Conservation (phyloP, 2,329 filamentous ascomycete genomes). For the Scedosporium dehoogii region DNA sequence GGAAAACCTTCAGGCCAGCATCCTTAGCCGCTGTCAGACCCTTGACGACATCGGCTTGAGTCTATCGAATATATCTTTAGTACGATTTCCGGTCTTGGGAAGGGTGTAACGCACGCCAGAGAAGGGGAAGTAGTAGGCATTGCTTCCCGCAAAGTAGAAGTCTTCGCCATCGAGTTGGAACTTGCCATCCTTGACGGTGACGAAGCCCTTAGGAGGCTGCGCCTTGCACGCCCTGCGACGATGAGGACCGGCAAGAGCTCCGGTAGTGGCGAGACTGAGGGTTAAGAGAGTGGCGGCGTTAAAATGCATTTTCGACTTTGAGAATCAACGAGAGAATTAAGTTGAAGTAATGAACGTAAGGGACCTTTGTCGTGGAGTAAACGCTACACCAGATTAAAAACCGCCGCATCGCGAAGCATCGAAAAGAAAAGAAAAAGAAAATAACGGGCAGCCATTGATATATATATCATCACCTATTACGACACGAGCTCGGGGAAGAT, state of each 20-base stretch:
- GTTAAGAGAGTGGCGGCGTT: neutral
- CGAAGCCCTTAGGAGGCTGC: constrained; percentile 25
- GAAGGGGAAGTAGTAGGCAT: constrained; percentile 48
- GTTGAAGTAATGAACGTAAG: neutral
- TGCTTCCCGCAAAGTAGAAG: constrained; percentile 47
- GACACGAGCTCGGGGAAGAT: neutral
- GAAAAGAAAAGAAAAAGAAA: neutral
- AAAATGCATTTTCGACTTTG: neutral
- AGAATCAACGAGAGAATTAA: neutral
- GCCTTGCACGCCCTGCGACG: neutral
- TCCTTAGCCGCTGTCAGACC: constrained; percentile 34
- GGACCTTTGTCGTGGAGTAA: neutral
- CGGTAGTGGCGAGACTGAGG: constrained; percentile 2
- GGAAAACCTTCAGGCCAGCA: constrained; percentile 41
- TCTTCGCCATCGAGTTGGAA: constrained; percentile 44
- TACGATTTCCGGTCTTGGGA: neutral
- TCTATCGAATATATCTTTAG: constrained; percentile 19
- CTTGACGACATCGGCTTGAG: constrained; percentile 34
- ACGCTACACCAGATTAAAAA: neutral
- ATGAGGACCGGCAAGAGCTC: constrained; percentile 1
- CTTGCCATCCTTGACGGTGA: constrained; percentile 36
- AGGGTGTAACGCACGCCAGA: constrained; percentile 28
- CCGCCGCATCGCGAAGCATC: neutral
- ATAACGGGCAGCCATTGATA: neutral
- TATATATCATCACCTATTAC: neutral